These are phyloP conservation scores for Trypanosoma grayi DNA, from an alignment of 208 protist genomes.

Conservation along the genomic window DNA sequence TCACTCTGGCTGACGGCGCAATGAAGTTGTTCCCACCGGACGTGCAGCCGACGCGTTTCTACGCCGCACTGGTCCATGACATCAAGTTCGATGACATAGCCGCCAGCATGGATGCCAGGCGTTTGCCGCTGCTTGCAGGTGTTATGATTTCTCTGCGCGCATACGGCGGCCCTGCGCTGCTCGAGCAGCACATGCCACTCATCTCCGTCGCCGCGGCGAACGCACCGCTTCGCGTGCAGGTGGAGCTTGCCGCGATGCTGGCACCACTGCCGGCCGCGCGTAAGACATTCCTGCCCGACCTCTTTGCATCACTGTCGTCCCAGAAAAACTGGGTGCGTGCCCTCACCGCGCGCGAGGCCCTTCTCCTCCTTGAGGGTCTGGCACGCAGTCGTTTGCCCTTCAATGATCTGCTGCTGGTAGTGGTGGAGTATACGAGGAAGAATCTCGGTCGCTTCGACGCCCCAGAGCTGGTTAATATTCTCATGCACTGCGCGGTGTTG, in stretches of 20 bases:
- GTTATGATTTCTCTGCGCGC: slow-evolving; percentile 49
- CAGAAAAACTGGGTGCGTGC: slow-evolving; percentile 42
- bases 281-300: slow-evolving; percentile 43
- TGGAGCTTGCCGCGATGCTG: slow-evolving; percentile 55
- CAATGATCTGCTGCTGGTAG: slow-evolving; percentile 46
- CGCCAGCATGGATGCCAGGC: slow-evolving; percentile 38
- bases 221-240: slow-evolving; percentile 47
- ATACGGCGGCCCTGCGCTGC: slow-evolving; percentile 53
- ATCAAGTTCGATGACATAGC: slow-evolving; percentile 50
- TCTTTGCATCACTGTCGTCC: slow-evolving; percentile 50
- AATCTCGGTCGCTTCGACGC: slow-evolving; percentile 43
- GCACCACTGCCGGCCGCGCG: slow-evolving; percentile 40
- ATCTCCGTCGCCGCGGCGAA: slow-evolving; percentile 56
- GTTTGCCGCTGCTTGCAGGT: slow-evolving; percentile 37
- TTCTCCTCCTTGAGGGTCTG: slow-evolving; percentile 50
- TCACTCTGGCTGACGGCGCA: slow-evolving; percentile 32
- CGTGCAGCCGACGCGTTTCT: slow-evolving; percentile 38
- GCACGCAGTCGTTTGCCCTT: slow-evolving; percentile 32
- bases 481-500: slow-evolving; percentile 54
- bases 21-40: slow-evolving; percentile 39
- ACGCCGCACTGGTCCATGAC: slow-evolving; percentile 38
- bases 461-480: slow-evolving; percentile 44
- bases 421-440: slow-evolving; percentile 52
- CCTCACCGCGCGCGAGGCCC: slow-evolving; percentile 48
- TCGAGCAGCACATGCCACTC: slow-evolving; percentile 65